Percentiles rank a stretch among this genome's conserved stretches.
Conservation (phyloP, 2,329 filamentous ascomycete genomes). For the Didymella segeticola region DNA sequence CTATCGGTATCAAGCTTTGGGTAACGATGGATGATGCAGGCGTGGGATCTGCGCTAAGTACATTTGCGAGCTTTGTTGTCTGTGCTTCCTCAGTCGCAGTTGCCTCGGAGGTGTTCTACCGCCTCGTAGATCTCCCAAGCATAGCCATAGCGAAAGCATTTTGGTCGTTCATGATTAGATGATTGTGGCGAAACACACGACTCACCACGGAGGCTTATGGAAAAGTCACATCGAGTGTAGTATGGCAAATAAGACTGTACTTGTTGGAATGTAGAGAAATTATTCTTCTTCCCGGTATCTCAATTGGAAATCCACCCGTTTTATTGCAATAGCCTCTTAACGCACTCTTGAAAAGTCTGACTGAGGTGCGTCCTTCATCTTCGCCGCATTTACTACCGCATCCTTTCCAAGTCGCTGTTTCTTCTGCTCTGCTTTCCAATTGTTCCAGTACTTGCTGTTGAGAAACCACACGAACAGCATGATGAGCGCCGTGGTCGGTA, state of each 20-base stretch:
- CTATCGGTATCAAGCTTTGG: conserved; percentile 56
- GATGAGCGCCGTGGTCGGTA: conserved; percentile 41
- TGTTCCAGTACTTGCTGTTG: conserved; percentile 9
- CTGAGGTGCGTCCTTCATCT: too few species aligned
- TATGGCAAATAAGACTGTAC: too few species aligned
- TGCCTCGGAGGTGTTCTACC: conserved; percentile 40
- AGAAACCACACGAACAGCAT: conserved; percentile 30
- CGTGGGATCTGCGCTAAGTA: conserved; percentile 17
- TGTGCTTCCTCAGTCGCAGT: conserved; percentile 29
- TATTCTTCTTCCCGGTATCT: too few species aligned
- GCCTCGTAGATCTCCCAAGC: conserved; percentile 44
- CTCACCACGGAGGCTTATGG: not conserved
- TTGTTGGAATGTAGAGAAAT: too few species aligned
- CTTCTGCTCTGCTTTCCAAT: conserved; percentile 9
- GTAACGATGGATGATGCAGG: conserved; percentile 28
- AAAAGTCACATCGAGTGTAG: too few species aligned
- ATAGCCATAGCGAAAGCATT: conserved; percentile 25
- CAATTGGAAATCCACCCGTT: too few species aligned
- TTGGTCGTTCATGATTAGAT: conserved; percentile 37
- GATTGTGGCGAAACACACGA: not conserved
- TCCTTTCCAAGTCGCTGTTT: too few species aligned
- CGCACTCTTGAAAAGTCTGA: too few species aligned
- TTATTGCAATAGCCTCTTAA: too few species aligned
- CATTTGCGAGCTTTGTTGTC: conserved; percentile 33
- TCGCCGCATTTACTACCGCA: too few species aligned